Base-by-base conservation (phyloP, 306 rosid genomes). In the Mimosa pudica region DNA sequence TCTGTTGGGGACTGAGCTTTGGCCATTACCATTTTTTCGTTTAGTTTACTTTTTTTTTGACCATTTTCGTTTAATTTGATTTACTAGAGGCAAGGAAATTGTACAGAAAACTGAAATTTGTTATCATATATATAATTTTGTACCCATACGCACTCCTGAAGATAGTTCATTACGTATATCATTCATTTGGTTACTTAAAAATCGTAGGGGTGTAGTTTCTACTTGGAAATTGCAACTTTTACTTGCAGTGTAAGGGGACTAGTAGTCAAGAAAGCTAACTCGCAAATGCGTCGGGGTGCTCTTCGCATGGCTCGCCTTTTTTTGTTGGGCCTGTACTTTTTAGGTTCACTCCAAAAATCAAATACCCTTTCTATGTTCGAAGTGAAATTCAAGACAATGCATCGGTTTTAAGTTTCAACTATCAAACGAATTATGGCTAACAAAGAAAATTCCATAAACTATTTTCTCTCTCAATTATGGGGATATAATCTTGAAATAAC, bases 41-140 rank as follows among this genome's bases (percentile, higher is more conserved):
- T 38, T 54, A 6, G 3, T n/a, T 8, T 18, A 20, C 63, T 8
- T 24, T 24, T 24, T 24, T 24, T 24, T 24, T 24, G 30, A 24
- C 30, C 30, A 24, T 24, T 24, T 24, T 24, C 30, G 30, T 24
- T 24, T 24, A 24, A 24, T 24, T 24, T 54, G 10, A 5, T n/a
- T 8, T 18, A 20, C 63, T 8, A 61, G 36, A 17, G 20, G 45
- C 58, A 75, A 46, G 38, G 32, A 45, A 60, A 9, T 13, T 13
- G 76, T 48, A 51, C 46, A 35, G 49, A 35, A 71, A 52, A 47
- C 24, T 63, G 17, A 64, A 79, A 73, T 55, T 3, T 36, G 73
- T 48, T 42, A 42, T 46, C 8, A 9, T 38, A 65, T 2, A 14
- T 4, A 4, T 52, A 24, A 24, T 52, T 52, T 14, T 6, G 14